These are phyloP conservation scores for Hypomontagnella monticulosa DNA, from an alignment of 495 filamentous ascomycete species.

Conservation along the genomic window DNA sequence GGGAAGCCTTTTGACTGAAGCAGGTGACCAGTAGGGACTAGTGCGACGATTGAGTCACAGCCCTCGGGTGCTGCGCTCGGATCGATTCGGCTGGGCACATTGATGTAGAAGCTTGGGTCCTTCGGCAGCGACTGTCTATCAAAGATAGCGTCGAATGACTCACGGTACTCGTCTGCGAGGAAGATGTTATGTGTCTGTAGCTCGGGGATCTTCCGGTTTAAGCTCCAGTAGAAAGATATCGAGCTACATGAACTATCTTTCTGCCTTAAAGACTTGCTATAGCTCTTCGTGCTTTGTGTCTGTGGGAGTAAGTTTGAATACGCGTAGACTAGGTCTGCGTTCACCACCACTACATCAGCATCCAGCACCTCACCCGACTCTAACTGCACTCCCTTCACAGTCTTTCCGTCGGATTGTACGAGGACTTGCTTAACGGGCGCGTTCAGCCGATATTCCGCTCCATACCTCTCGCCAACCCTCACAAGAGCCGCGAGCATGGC, in stretches of 20 bases:
- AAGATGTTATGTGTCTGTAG: slow-evolving; percentile 79
- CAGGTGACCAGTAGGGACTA: slow-evolving; percentile 75
- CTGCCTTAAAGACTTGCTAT: slow-evolving; percentile 58
- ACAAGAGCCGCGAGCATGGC: slow-evolving; percentile 66
- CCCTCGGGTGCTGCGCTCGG: slow-evolving; percentile 69
- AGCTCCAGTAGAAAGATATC: slow-evolving; percentile 79
- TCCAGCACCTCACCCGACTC: slow-evolving; percentile 59
- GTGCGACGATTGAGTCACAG: slow-evolving; percentile 68
- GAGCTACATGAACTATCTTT: slow-evolving; percentile 69
- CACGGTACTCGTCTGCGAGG: slow-evolving; percentile 72
- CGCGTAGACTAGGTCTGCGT: slow-evolving; percentile 75
- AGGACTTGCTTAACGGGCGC: slow-evolving; percentile 61
- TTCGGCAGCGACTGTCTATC: slow-evolving; percentile 68
- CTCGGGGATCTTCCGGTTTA: slow-evolving; percentile 63
- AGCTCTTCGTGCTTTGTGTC: slow-evolving; percentile 38
- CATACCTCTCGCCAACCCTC: slow-evolving; percentile 62
- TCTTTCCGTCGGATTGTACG: slow-evolving; percentile 53
- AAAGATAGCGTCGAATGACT: slow-evolving; percentile 77
- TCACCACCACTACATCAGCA: slow-evolving; percentile 71
- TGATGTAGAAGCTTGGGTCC: slow-evolving; percentile 77
- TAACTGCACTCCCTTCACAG: slow-evolving; percentile 65
- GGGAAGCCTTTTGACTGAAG: slow-evolving; percentile 19
- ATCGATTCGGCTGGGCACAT: slow-evolving; percentile 73
- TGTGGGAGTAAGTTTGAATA: slow-evolving; percentile 69
- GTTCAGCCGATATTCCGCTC: slow-evolving; percentile 66